Evolutionary conservation across 495 filamentous ascomycete genomes (phyloP).

Genomic region (Aspergillus taichungensis): DNA sequence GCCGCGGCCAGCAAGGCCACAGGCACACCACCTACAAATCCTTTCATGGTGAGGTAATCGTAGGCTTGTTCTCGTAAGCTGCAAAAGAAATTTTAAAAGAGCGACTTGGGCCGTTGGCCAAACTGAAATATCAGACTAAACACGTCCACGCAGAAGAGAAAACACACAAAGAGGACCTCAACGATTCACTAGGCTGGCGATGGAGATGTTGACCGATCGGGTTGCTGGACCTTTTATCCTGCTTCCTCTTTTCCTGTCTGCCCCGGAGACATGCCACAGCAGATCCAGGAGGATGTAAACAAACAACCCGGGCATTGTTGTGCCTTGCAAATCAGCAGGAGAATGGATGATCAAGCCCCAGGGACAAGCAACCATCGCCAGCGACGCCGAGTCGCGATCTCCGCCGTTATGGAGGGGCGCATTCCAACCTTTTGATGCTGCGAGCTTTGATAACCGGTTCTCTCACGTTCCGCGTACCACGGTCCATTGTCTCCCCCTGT

Average conservation of each 20-base stretch:
- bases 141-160: constrained; percentile 4
- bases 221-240: constrained; percentile 13
- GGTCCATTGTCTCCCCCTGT: no score
- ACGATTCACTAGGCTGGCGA: constrained; percentile 3
- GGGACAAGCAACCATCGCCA: no score
- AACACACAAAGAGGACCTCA: not conserved
- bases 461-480: no score
- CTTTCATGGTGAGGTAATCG: constrained; percentile 26
- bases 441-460: no score
- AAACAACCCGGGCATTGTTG: no score
- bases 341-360: no score
- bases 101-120: constrained; percentile 14
- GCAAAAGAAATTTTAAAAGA: constrained; percentile 15
- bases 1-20: constrained; percentile 32
- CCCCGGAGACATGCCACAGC: not conserved
- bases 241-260: not conserved
- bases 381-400: no score
- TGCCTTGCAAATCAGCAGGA: no score
- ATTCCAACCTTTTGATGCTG: no score
- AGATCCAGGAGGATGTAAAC: not conserved
- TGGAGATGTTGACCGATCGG: constrained; percentile 2
- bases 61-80: constrained; percentile 7
- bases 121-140: not conserved
- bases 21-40: constrained; percentile 30
- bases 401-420: no score